A percentile compares a stretch with the other conserved stretches of the same genome.
These are phyloP conservation scores for Phyllosticta citriasiana DNA, from an alignment of 2,329 filamentous ascomycete species.

Conservation along the genomic window DNA sequence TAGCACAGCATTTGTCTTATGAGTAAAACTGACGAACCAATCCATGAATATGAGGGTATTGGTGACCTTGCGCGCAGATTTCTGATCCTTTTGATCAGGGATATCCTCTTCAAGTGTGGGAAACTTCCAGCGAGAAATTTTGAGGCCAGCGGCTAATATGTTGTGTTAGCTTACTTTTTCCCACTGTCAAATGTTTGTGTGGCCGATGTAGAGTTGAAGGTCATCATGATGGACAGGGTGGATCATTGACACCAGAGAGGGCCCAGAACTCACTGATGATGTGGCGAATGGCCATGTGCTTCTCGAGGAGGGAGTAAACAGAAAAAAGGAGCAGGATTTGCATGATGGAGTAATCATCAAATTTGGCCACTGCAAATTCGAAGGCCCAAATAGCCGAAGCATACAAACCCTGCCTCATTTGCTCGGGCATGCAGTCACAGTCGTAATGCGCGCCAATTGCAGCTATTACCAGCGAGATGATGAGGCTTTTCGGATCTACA, in stretches of 20 bases:
- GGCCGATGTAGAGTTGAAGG: too few relatives aligned
- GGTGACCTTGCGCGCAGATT: constrained; percentile 21
- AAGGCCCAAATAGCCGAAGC: constrained; percentile 26
- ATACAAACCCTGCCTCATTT: constrained; percentile 21
- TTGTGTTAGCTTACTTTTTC: not conserved
- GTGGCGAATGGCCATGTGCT: constrained; percentile 29
- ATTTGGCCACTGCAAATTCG: constrained; percentile 21
- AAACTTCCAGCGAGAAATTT: constrained; percentile 26
- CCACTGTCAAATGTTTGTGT: too few relatives aligned
- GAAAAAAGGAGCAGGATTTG: constrained; percentile 25
- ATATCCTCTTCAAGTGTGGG: constrained; percentile 9
- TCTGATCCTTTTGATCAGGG: constrained; percentile 1
- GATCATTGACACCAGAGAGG: not conserved
- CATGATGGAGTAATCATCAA: constrained; percentile 26
- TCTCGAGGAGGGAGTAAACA: constrained; percentile 27
- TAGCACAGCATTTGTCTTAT: not conserved
- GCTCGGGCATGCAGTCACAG: constrained; percentile 24
- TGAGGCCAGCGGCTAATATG: constrained; percentile 23
- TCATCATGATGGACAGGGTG: not conserved
- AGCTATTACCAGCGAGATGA: constrained; percentile 26
- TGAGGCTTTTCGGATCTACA: constrained; percentile 24
- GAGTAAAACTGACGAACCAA: constrained; percentile 10
- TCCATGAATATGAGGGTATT: constrained; percentile 30
- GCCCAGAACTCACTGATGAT: constrained; percentile 21
- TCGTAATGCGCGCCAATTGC: constrained; percentile 30